phyloP scores from a whole-genome alignment of 2,329 filamentous ascomycete species.

The Hymenoscyphus scutula region DNA sequence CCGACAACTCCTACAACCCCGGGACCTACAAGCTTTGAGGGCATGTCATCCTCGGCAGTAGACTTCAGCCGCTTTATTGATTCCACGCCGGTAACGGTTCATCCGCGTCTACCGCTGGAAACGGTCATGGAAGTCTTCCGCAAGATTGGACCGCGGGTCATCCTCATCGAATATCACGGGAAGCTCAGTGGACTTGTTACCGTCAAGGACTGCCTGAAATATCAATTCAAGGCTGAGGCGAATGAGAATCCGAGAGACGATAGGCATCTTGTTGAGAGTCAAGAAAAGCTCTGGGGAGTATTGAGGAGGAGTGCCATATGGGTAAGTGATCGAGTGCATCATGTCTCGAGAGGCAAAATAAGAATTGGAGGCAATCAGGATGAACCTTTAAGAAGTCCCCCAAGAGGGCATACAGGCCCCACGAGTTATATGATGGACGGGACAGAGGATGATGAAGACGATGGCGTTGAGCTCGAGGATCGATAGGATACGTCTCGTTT shows the following conservation, averaged over 20 bases:
- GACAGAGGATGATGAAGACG: slow-evolving; percentile 48
- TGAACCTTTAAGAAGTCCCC: slow-evolving; percentile 38
- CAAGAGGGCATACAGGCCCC: slow-evolving; percentile 33
- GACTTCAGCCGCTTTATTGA: slow-evolving; percentile 90
- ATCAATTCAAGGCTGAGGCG: slow-evolving; percentile 94
- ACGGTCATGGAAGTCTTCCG: slow-evolving; percentile 99
- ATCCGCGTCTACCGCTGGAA: slow-evolving; percentile 87
- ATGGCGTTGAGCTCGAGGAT: slow-evolving; percentile 44
- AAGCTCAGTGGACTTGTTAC: slow-evolving; percentile 83
- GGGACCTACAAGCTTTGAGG: slow-evolving; percentile 58
- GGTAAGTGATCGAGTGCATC: slow-evolving; percentile 55
- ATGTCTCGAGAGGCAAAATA: slow-evolving; percentile 56
- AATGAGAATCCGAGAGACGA: slow-evolving; percentile 69
- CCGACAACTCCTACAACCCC: slow-evolving; percentile 27
- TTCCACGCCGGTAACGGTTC: slow-evolving; percentile 82
- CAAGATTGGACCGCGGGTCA: slow-evolving; percentile 92
- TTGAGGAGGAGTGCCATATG: slow-evolving; percentile 55
- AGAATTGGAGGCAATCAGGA: slow-evolving; percentile 39
- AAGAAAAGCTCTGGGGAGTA: slow-evolving; percentile 64
- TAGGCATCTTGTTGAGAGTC: slow-evolving; percentile 49
- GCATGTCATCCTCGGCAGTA: slow-evolving; percentile 57
- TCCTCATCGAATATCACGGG: slow-evolving; percentile 88
- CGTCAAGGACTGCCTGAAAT: slow-evolving; percentile 94
- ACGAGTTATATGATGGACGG: slow-evolving; percentile 47
- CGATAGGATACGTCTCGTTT: slow-evolving; percentile 17